Conservation (phyloP, 1,284 basidiomycete species). For the Entoloma clypeatum region DNA sequence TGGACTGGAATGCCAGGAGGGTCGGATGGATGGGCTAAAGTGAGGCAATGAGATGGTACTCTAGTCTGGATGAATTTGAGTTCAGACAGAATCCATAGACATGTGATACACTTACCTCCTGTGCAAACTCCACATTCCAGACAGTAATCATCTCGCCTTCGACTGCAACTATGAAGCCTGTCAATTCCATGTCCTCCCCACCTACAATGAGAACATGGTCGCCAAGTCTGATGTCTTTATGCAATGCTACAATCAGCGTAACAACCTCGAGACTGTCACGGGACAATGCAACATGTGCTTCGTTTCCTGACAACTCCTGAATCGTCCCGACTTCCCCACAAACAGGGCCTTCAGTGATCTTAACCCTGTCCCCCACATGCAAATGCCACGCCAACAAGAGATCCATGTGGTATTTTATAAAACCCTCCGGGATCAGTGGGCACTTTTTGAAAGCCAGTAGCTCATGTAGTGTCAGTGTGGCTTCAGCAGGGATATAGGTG, state of each 20-base stretch:
- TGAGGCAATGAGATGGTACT: neutral
- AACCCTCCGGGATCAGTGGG: neutral
- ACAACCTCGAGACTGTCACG: neutral
- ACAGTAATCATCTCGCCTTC: neutral
- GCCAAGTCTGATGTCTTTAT: conserved; percentile 4
- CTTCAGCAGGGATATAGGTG: neutral
- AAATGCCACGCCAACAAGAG: neutral
- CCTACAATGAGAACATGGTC: conserved; percentile 3
- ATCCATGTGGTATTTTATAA: neutral
- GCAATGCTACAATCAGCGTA: neutral
- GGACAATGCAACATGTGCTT: neutral
- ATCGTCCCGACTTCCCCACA: neutral
- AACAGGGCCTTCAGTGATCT: conserved; percentile 2
- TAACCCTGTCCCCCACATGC: neutral
- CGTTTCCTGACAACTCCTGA: neutral
- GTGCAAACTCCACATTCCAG: neutral
- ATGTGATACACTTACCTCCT: neutral
- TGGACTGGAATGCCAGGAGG: neutral
- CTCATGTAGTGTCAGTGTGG: neutral
- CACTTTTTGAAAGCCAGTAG: neutral
- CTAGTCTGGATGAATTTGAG: neutral
- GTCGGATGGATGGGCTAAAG: neutral
- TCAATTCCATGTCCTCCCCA: neutral
- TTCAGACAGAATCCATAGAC: neutral
- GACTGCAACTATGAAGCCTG: conserved; percentile 5